These are phyloP conservation scores for Sclerotinia nivalis DNA, from an alignment of 2,329 filamentous ascomycete species.

Conservation along the genomic window DNA sequence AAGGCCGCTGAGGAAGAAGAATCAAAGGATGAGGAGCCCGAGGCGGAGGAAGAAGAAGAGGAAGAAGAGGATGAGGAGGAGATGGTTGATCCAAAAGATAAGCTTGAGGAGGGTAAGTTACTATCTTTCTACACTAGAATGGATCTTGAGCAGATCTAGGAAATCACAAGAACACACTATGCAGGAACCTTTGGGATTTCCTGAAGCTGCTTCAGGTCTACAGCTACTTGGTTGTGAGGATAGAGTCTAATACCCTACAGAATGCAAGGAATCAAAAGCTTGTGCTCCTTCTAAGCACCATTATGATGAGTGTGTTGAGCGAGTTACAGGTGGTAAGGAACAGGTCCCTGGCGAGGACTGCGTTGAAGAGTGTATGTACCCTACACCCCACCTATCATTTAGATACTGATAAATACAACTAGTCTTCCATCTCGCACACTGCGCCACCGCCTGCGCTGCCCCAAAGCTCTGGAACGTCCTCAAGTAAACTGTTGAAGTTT, in stretches of 20 bases:
- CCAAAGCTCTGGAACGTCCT: conserved; percentile 93
- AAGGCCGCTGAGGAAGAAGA: conserved; percentile 43
- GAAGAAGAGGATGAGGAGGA: conserved; percentile 73
- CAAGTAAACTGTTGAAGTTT: conserved; percentile 62
- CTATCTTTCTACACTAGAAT: conserved; percentile 14
- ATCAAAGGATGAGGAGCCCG: conserved; percentile 45
- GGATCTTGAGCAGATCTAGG: not conserved
- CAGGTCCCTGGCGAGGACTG: conserved; percentile 87
- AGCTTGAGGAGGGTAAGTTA: conserved; percentile 85
- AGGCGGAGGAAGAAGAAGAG: conserved; percentile 51
- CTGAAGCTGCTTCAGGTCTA: not conserved
- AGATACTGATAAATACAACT: conserved; percentile 11
- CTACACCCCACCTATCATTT: not conserved
- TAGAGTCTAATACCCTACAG: conserved; percentile 51
- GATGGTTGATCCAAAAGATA: conserved; percentile 81
- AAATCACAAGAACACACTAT: not conserved
- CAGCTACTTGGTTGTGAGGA: not conserved
- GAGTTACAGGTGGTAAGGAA: conserved; percentile 67
- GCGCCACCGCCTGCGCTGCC: conserved; percentile 87
- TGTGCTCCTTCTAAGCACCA: conserved; percentile 94
- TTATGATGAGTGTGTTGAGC: conserved; percentile 96
- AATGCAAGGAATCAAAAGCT: conserved; percentile 83
- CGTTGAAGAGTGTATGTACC: conserved; percentile 92
- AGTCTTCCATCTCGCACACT: conserved; percentile 99
- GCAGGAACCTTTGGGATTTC: not conserved